phyloP scores from a whole-genome alignment of 2,329 filamentous ascomycete genomes.

The Xylaria digitata region DNA sequence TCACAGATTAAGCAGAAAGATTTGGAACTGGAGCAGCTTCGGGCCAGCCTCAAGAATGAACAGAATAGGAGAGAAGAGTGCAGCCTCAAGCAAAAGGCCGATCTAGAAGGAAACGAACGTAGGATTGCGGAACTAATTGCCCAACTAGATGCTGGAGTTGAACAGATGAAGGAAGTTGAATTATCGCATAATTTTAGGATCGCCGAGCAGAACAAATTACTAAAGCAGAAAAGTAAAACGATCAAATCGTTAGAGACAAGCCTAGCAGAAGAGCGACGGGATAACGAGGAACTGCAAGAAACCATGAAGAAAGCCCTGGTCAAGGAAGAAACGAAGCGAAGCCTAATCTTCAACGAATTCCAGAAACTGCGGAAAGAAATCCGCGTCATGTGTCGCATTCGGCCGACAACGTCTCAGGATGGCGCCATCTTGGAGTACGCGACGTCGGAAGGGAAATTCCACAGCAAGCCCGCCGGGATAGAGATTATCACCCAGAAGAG shows the following conservation, averaged over 20 bases:
- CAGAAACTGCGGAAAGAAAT: constrained; percentile 98
- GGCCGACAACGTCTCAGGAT: constrained; percentile 61
- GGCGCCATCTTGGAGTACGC: constrained; percentile 5
- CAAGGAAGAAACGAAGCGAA: constrained; percentile 64
- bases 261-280: constrained; percentile 4
- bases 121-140: background rate
- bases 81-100: background rate
- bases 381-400: constrained; percentile 93
- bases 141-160: background rate
- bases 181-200: background rate
- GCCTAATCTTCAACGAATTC: constrained; percentile 94
- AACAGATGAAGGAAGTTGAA: background rate
- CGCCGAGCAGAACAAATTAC: constrained; percentile 5
- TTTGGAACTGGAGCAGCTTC: constrained; percentile 4
- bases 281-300: constrained; percentile 8
- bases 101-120: background rate
- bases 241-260: constrained; percentile 11
- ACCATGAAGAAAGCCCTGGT: constrained; percentile 33
- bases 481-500: constrained; percentile 78
- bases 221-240: constrained; percentile 16
- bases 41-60: constrained; percentile 7
- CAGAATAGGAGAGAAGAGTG: constrained; percentile 8
- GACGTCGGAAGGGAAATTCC: constrained; percentile 26
- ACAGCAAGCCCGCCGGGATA: constrained; percentile 53
- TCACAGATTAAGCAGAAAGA: constrained; percentile 3